Evolutionary conservation across 2,329 filamentous ascomycete species (phyloP).

Genomic region (Aspergillus sojae): DNA sequence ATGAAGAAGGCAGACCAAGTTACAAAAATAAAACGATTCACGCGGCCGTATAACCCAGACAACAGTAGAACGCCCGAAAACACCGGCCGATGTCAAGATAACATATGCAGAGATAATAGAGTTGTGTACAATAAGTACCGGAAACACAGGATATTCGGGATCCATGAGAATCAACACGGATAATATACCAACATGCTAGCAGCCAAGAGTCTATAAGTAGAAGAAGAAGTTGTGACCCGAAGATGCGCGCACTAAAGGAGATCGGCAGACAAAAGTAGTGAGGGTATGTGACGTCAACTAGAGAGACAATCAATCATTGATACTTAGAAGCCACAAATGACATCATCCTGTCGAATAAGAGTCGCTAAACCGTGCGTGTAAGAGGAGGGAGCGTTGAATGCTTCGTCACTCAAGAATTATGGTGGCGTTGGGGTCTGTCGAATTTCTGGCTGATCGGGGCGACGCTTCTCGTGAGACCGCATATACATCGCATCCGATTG

Average conservation of each 20-base stretch:
- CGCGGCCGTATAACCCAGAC: conserved; percentile 6
- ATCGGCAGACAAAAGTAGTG: conserved; percentile 8
- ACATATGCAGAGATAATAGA: conserved; percentile 16
- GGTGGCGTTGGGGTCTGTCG: conserved; percentile 41
- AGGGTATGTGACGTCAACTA: conserved; percentile 7
- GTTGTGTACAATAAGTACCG: conserved; percentile 12
- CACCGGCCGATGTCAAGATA: conserved; percentile 18
- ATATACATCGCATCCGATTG: conserved; percentile 38
- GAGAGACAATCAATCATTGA: conserved; percentile 9
- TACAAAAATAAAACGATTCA: conserved; percentile 1
- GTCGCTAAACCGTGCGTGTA: background rate
- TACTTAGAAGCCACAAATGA: background rate
- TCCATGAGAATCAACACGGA: background rate
- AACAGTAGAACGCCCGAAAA: conserved; percentile 14
- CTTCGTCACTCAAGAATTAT: conserved; percentile 14
- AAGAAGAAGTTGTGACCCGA: conserved; percentile 1
- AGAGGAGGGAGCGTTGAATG: background rate
- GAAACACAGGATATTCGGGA: background rate
- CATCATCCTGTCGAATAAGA: background rate
- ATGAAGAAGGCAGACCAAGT: conserved; percentile 1
- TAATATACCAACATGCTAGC: conserved; percentile 17
- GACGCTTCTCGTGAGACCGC: conserved; percentile 32
- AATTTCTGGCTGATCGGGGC: conserved; percentile 23
- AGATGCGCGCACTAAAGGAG: background rate
- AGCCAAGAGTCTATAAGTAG: conserved; percentile 22